Conservation (phyloP, 2,329 filamentous ascomycete species). For the Diaporthe nobilis region DNA sequence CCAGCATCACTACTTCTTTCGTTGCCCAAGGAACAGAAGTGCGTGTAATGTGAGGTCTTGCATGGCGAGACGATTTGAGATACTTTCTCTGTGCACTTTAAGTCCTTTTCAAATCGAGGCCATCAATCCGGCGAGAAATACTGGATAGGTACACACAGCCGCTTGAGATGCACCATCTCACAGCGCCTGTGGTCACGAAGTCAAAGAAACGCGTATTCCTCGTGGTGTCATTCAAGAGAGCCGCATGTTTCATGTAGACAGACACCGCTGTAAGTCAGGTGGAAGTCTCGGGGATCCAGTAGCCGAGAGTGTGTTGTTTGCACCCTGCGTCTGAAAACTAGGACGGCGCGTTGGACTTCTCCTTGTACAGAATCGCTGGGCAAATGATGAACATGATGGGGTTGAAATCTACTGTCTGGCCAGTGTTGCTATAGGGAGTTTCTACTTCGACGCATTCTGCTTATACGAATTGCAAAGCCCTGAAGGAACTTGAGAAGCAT, state of each 20-base stretch:
- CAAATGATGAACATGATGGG: background rate
- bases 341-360: background rate
- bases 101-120: background rate
- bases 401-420: background rate
- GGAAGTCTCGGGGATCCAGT: background rate
- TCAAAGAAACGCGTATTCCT: background rate
- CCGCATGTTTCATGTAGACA: constrained; percentile 18
- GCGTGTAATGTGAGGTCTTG: background rate
- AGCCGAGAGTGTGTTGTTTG: constrained; percentile 9
- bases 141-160: background rate
- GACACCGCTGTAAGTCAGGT: background rate
- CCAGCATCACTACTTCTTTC: background rate
- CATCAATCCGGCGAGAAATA: no score
- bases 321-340: background rate
- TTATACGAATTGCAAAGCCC: background rate
- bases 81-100: background rate
- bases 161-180: background rate
- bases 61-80: no score
- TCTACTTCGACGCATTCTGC: background rate
- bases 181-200: background rate
- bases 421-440: background rate
- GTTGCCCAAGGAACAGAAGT: no score
- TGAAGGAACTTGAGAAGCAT: background rate
- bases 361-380: background rate
- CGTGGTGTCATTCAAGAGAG: background rate